Conservation (phyloP, 2,329 filamentous ascomycete genomes). For the Fusarium dlaminii region DNA sequence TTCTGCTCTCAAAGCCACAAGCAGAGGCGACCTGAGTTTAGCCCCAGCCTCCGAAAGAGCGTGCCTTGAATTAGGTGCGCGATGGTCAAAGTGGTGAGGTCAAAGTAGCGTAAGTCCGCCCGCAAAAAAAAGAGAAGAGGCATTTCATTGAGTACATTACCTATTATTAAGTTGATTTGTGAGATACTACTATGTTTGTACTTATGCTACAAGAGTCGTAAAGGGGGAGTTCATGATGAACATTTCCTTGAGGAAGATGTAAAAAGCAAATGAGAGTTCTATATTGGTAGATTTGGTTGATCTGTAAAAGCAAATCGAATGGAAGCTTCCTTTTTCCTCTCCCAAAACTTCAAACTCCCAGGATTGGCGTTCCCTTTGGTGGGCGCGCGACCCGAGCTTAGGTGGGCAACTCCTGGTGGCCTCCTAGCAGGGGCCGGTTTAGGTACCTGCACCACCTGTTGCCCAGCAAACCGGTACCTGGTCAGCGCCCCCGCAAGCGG, state of each 20-base stretch:
- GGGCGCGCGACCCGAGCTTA: constrained; percentile 12
- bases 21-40: constrained; percentile 27
- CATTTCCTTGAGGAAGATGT: background rate
- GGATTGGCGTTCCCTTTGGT: constrained; percentile 9
- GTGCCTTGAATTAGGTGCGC: constrained; percentile 34
- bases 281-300: constrained; percentile 5
- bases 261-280: constrained; percentile 4
- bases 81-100: constrained; percentile 27
- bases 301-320: constrained; percentile 25
- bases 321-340: constrained; percentile 25
- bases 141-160: background rate
- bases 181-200: background rate
- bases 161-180: background rate
- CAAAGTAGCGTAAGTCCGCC: constrained; percentile 22
- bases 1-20: constrained; percentile 26
- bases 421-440: constrained; percentile 32
- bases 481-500: constrained; percentile 31
- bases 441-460: constrained; percentile 35
- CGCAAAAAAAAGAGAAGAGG: constrained; percentile 2
- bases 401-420: constrained; percentile 33
- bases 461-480: constrained; percentile 33
- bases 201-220: background rate
- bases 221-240: background rate
- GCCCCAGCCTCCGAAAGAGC: constrained; percentile 32
- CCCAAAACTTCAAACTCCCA: constrained; percentile 1